phyloP scores from a whole-genome alignment of 2,329 filamentous ascomycete species.

The Alternaria panax region DNA sequence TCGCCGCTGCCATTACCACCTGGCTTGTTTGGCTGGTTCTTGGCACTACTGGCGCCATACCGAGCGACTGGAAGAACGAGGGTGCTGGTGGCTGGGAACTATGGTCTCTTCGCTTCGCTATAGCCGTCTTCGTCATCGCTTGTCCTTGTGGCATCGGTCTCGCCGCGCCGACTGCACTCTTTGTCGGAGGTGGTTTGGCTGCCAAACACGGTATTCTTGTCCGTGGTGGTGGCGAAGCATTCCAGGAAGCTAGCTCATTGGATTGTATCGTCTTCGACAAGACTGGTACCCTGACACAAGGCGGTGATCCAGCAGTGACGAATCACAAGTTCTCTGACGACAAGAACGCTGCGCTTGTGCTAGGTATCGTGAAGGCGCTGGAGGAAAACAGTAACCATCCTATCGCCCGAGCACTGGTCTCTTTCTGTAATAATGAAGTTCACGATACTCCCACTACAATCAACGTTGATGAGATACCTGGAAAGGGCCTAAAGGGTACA shows the following conservation, averaged over 20 bases:
- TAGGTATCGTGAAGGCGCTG: conserved; percentile 66
- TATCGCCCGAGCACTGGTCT: conserved; percentile 73
- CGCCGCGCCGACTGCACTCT: conserved; percentile 84
- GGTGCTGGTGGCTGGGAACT: conserved; percentile 70
- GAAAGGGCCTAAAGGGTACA: conserved; percentile 71
- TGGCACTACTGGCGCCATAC: conserved; percentile 66
- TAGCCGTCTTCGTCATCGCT: conserved; percentile 85
- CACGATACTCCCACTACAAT: conserved; percentile 29
- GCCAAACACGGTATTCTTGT: conserved; percentile 82
- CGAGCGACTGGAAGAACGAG: conserved; percentile 62
- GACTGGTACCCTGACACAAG: conserved; percentile 80
- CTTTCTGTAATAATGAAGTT: conserved; percentile 61
- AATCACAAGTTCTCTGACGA: conserved; percentile 54
- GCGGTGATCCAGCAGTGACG: conserved; percentile 74
- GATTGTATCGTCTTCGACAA: conserved; percentile 88
- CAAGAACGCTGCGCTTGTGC: conserved; percentile 48
- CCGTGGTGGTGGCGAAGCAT: conserved; percentile 84
- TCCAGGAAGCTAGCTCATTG: conserved; percentile 80
- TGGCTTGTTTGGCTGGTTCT: conserved; percentile 76
- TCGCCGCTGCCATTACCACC: conserved; percentile 71
- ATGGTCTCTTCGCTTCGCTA: conserved; percentile 83
- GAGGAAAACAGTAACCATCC: conserved; percentile 79
- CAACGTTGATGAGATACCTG: conserved; percentile 70
- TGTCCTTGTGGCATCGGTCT: conserved; percentile 85
- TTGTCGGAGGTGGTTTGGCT: conserved; percentile 81